Evolutionary conservation across 78 protist species (phyloP).

Genomic region (Creolimax fragrantissima): DNA sequence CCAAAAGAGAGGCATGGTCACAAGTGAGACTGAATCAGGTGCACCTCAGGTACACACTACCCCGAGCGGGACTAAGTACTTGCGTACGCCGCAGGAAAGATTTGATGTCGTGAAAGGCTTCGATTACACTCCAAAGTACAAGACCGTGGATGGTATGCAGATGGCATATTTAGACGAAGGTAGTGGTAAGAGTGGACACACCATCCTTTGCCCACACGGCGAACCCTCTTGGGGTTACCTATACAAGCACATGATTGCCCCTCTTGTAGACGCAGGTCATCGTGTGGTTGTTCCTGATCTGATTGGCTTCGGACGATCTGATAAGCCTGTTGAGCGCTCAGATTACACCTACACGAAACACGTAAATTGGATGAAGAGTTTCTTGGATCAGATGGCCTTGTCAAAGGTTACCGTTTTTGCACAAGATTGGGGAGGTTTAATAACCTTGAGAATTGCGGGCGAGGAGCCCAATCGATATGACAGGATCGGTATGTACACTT

Average conservation of each 20-base stretch:
- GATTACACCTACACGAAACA: not conserved
- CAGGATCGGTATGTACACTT: not conserved
- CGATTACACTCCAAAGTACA: not conserved
- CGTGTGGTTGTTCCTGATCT: slow-evolving; percentile 1
- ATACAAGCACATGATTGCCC: not conserved
- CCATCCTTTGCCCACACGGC: not conserved
- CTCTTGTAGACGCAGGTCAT: not conserved
- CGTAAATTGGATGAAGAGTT: not conserved
- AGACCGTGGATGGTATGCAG: not conserved
- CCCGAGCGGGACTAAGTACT: not conserved
- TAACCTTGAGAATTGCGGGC: not conserved
- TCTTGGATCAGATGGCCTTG: not conserved
- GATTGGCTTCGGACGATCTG: not conserved
- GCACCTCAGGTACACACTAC: not conserved
- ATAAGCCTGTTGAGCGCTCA: not conserved
- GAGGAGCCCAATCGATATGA: not conserved
- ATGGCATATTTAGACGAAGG: slow-evolving; percentile 16
- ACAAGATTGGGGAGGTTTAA: slow-evolving; percentile 30
- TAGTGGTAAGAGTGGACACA: not conserved
- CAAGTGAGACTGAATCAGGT: no score
- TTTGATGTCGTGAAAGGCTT: not conserved
- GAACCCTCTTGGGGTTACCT: not conserved
- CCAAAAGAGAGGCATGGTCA: no score
- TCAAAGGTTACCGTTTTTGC: slow-evolving; percentile 4
- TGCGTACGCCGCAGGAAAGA: not conserved